These are phyloP conservation scores for Fusarium austroafricanum DNA, from an alignment of 2,329 filamentous ascomycete genomes.

Conservation along the genomic window DNA sequence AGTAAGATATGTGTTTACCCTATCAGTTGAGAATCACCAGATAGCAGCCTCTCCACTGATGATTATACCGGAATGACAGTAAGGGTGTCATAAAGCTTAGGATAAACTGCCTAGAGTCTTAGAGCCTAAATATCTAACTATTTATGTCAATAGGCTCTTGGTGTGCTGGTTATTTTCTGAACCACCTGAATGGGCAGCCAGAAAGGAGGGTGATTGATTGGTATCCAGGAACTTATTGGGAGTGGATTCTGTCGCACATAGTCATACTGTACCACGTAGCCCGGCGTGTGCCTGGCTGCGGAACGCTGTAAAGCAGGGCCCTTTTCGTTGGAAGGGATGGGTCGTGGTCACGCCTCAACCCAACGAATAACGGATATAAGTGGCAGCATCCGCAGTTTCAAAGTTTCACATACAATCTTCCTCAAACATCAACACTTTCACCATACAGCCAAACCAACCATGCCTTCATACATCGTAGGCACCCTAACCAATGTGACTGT, in stretches of 20 bases:
- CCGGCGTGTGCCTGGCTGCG: conserved; percentile 9
- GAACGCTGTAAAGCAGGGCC: conserved; percentile 21
- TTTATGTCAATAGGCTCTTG: too few species aligned
- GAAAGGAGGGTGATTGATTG: conserved; percentile 32
- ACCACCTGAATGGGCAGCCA: conserved; percentile 5
- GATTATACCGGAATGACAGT: conserved; percentile 2
- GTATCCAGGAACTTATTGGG: conserved; percentile 12
- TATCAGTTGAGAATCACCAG: conserved; percentile 21
- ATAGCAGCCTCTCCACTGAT: conserved; percentile 14
- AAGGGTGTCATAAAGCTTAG: too few species aligned
- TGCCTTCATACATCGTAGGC: conserved; percentile 69
- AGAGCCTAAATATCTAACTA: too few species aligned
- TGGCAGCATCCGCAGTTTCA: conserved; percentile 35
- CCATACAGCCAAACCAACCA: conserved; percentile 50
- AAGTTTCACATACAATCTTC: conserved; percentile 30
- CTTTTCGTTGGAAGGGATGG: conserved; percentile 31
- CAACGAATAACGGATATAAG: conserved; percentile 40
- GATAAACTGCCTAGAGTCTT: too few species aligned
- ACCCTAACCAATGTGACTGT: neutral
- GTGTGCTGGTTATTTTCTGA: too few species aligned
- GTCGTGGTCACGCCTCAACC: conserved; percentile 42
- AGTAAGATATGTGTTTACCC: conserved; percentile 24
- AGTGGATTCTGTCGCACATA: conserved; percentile 29
- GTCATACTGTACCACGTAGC: conserved; percentile 30
- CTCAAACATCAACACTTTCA: conserved; percentile 28